phyloP scores from a whole-genome alignment of 352 stramenopile genomes.

The Pythium insidiosum region DNA sequence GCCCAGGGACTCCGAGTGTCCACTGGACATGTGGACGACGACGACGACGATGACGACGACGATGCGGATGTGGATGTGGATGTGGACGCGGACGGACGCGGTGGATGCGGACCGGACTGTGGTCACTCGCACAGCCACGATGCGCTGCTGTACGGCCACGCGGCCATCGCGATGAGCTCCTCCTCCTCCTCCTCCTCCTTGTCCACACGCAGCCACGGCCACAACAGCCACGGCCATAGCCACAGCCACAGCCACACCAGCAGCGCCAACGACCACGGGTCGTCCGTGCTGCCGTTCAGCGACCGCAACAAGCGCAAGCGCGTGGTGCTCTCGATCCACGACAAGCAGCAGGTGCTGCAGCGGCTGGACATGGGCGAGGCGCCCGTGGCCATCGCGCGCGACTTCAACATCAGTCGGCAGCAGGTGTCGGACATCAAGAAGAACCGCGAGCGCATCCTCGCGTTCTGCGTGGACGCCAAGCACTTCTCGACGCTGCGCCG shows the following conservation, averaged over 20 bases:
- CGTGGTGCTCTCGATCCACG: conserved; percentile 74
- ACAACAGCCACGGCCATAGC: too few relatives aligned
- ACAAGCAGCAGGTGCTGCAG: conserved; percentile 79
- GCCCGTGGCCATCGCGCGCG: conserved; percentile 43
- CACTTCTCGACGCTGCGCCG: conserved; percentile 58
- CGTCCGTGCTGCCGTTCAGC: too few relatives aligned
- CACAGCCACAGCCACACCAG: too few relatives aligned
- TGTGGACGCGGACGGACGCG: neutral
- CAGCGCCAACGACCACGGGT: conserved; percentile 8
- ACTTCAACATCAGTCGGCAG: conserved; percentile 69
- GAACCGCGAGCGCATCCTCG: conserved; percentile 69
- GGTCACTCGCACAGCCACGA: too few relatives aligned
- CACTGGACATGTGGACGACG: conserved; percentile 2
- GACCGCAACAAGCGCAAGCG: conserved; percentile 79
- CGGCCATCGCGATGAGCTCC: too few relatives aligned
- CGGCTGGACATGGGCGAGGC: conserved; percentile 60
- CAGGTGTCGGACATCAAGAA: conserved; percentile 86
- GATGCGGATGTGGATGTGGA: conserved; percentile 9
- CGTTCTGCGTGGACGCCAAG: conserved; percentile 69
- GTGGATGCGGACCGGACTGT: conserved; percentile 6
- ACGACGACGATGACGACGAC: conserved; percentile 10
- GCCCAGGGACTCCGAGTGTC: conserved; percentile 1
- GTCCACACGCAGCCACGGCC: too few relatives aligned
- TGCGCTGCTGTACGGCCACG: too few relatives aligned
- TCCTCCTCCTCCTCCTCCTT: too few relatives aligned